Conservation (phyloP, 2,329 filamentous ascomycete species). For the Pseudocercospora cruenta region DNA sequence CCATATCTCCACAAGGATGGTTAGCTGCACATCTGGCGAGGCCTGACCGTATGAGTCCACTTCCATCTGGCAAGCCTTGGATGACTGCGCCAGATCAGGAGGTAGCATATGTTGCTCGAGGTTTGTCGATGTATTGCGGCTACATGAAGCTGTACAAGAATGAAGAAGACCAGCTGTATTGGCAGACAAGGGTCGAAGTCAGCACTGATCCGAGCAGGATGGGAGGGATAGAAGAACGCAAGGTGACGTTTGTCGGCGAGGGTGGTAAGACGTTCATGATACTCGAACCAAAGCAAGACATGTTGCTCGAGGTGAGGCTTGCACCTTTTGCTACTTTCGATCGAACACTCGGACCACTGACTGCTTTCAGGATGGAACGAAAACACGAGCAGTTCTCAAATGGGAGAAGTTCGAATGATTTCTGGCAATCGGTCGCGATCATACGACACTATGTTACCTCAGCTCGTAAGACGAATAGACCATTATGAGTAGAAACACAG, state of each 20-base stretch:
- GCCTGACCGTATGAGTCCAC: constrained; percentile 20
- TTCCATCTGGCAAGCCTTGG: constrained; percentile 27
- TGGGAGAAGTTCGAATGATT: constrained; percentile 34
- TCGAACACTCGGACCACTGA: background rate
- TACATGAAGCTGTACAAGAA: constrained; percentile 31
- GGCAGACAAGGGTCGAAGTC: constrained; percentile 33
- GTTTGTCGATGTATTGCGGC: constrained; percentile 32
- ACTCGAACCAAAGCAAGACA: constrained; percentile 30
- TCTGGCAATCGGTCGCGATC: background rate
- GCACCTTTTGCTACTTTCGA: background rate
- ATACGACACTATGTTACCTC: background rate
- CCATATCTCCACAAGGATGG: constrained; percentile 30
- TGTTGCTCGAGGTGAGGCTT: constrained; percentile 23
- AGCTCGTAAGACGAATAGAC: background rate
- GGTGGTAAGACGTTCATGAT: constrained; percentile 30
- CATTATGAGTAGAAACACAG: background rate
- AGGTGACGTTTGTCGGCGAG: constrained; percentile 26
- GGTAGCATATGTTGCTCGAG: constrained; percentile 30
- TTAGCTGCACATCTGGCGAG: constrained; percentile 30
- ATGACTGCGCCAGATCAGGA: constrained; percentile 28
- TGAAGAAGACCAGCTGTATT: constrained; percentile 27
- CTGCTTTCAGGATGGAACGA: constrained; percentile 26
- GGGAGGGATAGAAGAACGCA: constrained; percentile 31
- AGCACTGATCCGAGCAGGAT: constrained; percentile 27
- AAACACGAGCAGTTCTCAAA: constrained; percentile 29